Percentiles rank a stretch among this genome's conserved stretches.
These are phyloP conservation scores for Orbilia javanica DNA, from an alignment of 2,329 filamentous ascomycete species.

Conservation along the genomic window DNA sequence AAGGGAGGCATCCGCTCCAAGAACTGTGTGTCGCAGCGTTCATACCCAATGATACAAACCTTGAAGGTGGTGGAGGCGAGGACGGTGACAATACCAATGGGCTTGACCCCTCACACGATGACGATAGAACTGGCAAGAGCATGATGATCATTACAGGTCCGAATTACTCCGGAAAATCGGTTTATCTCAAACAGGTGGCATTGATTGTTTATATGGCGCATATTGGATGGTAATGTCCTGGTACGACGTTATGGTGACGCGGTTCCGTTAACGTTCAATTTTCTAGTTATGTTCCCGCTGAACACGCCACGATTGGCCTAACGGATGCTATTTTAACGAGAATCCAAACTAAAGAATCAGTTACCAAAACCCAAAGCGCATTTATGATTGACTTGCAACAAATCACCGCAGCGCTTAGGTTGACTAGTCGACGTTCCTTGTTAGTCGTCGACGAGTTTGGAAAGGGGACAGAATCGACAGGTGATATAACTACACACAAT, in stretches of 20 bases:
- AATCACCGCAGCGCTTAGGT: constrained; percentile 79
- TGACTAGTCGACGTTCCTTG: constrained; percentile 81
- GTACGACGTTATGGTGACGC: background rate
- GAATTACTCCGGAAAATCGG: constrained; percentile 96
- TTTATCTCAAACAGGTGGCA: constrained; percentile 90
- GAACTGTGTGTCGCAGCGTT: constrained; percentile 84
- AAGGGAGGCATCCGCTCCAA: constrained; percentile 80
- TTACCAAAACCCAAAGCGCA: constrained; percentile 74
- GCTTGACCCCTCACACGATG: background rate
- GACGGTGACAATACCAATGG: constrained; percentile 15
- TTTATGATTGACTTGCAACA: constrained; percentile 90
- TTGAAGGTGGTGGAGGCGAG: constrained; percentile 73
- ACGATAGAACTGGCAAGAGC: constrained; percentile 68
- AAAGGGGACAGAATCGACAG: constrained; percentile 74
- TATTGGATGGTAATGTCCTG: constrained; percentile 72
- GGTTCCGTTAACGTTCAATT: background rate
- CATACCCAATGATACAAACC: constrained; percentile 82
- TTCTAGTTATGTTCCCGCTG: constrained; percentile 85
- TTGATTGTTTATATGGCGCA: constrained; percentile 93
- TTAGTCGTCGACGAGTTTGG: constrained; percentile 94
- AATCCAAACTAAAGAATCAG: constrained; percentile 69
- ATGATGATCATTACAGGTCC: constrained; percentile 89
- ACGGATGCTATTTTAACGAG: constrained; percentile 87
- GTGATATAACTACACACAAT: constrained; percentile 61
- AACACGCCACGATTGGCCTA: constrained; percentile 80